A percentile compares a stretch with the other conserved stretches of the same genome.
These are phyloP conservation scores for Fusarium agapanthi DNA, from an alignment of 2,329 filamentous ascomycete species.

Conservation along the genomic window DNA sequence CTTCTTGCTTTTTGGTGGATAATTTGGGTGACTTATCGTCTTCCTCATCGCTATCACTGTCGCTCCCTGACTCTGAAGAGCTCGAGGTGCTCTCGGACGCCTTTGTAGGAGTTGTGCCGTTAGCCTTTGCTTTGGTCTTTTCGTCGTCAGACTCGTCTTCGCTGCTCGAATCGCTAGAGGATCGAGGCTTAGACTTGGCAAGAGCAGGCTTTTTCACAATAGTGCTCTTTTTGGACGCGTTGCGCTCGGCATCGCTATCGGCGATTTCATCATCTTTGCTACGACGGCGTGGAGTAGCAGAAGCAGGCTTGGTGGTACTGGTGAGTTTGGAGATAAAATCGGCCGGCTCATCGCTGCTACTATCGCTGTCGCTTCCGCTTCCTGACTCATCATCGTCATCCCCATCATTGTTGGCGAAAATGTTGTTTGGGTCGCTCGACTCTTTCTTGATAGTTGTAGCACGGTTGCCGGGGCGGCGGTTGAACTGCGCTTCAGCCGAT, in stretches of 20 bases:
- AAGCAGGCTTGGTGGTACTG: slow-evolving; percentile 26
- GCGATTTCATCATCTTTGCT: slow-evolving; percentile 52
- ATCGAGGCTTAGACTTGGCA: slow-evolving; percentile 29
- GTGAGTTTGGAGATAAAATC: slow-evolving; percentile 48
- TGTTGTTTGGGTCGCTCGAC: slow-evolving; percentile 35
- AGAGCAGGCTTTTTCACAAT: slow-evolving; percentile 20
- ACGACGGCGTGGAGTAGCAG: slow-evolving; percentile 34
- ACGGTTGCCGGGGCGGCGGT: slow-evolving; percentile 41
- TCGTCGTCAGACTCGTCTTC: slow-evolving; percentile 44
- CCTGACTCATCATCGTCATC: slow-evolving; percentile 44
- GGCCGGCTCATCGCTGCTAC: slow-evolving; percentile 28
- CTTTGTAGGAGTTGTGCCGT: slow-evolving; percentile 27
- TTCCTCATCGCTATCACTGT: slow-evolving; percentile 44
- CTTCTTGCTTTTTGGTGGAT: slow-evolving; percentile 17
- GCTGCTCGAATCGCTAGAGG: slow-evolving; percentile 39
- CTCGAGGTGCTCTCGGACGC: slow-evolving; percentile 36
- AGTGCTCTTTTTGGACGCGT: slow-evolving; percentile 39
- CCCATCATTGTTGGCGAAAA: slow-evolving; percentile 46
- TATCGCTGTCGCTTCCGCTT: slow-evolving; percentile 42
- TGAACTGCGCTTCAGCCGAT: slow-evolving; percentile 46
- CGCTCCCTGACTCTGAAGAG: slow-evolving; percentile 42
- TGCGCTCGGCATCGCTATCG: slow-evolving; percentile 53
- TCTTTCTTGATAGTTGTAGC: slow-evolving; percentile 46
- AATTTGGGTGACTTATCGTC: slow-evolving; percentile 30
- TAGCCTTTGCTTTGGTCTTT: slow-evolving; percentile 32